Evolutionary conservation across 1,284 basidiomycete species (phyloP).

Genomic region (Malassezia nana): DNA sequence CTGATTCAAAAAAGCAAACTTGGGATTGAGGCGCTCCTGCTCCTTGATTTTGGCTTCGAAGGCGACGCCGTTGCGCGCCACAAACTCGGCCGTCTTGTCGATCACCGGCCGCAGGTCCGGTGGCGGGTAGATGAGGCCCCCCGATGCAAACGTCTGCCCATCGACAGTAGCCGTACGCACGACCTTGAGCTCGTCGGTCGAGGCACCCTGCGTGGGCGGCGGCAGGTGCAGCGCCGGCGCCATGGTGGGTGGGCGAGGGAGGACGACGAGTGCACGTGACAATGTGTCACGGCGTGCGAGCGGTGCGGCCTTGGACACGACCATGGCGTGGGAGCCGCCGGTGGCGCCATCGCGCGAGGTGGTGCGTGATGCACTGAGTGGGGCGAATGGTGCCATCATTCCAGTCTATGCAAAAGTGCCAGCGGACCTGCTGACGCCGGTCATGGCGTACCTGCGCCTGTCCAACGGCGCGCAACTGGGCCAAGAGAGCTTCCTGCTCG

Average conservation of each 20-base stretch:
- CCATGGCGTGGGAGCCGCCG: neutral
- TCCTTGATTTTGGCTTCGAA: constrained; percentile 43
- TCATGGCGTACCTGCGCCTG: constrained; percentile 87
- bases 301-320: neutral
- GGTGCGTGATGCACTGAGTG: constrained; percentile 29
- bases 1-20: constrained; percentile 39
- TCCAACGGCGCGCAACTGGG: constrained; percentile 70
- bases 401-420: constrained; percentile 86
- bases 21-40: constrained; percentile 33
- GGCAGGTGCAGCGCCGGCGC: constrained; percentile 30
- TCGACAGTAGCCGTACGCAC: constrained; percentile 20
- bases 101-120: constrained; percentile 65
- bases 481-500: constrained; percentile 39
- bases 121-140: constrained; percentile 49
- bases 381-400: constrained; percentile 65
- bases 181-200: constrained; percentile 3
- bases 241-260: neutral
- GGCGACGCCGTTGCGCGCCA: constrained; percentile 54
- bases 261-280: neutral
- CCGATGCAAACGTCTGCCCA: constrained; percentile 27
- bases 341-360: constrained; percentile 30
- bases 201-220: constrained; percentile 22
- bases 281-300: neutral
- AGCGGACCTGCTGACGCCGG: constrained; percentile 91
- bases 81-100: constrained; percentile 87